Evolutionary conservation across 2,329 filamentous ascomycete genomes (phyloP).

Genomic region (Phialophora macrospora): DNA sequence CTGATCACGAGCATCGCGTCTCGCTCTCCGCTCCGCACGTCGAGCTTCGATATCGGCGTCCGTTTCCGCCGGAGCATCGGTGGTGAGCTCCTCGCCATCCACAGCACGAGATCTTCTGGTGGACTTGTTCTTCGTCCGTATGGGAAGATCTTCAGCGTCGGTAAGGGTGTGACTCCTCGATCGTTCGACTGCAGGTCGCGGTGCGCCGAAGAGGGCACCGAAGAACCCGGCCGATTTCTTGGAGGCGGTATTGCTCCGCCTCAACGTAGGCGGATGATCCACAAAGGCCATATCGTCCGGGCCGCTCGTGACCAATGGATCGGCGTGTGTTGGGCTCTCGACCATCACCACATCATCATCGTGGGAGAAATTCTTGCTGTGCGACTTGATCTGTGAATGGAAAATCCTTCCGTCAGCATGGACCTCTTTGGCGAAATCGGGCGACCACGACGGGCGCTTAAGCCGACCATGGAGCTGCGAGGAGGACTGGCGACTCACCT

Average conservation of each 20-base stretch:
- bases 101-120: conserved; percentile 52
- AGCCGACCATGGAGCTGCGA: conserved; percentile 17
- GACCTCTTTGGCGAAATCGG: conserved; percentile 31
- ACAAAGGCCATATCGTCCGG: conserved; percentile 59
- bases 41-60: conserved; percentile 67
- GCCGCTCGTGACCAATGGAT: conserved; percentile 51
- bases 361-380: conserved; percentile 42
- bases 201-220: conserved; percentile 68
- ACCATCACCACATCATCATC: conserved; percentile 61
- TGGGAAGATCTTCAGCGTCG: conserved; percentile 38
- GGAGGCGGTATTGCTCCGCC: conserved; percentile 65
- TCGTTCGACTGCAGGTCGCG: conserved; percentile 49
- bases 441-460: conserved; percentile 34
- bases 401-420: conserved; percentile 37
- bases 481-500: conserved; percentile 42
- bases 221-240: conserved; percentile 63
- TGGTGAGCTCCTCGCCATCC: conserved; percentile 54
- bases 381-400: conserved; percentile 40
- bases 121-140: conserved; percentile 44
- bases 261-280: conserved; percentile 58
- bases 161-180: conserved; percentile 36
- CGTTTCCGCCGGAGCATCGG: conserved; percentile 54
- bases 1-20: conserved; percentile 52
- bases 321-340: conserved; percentile 55
- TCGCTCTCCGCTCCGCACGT: conserved; percentile 65